Base-by-base conservation (phyloP, 1,139 yeast genomes). In the Geotrichum fermentans region DNA sequence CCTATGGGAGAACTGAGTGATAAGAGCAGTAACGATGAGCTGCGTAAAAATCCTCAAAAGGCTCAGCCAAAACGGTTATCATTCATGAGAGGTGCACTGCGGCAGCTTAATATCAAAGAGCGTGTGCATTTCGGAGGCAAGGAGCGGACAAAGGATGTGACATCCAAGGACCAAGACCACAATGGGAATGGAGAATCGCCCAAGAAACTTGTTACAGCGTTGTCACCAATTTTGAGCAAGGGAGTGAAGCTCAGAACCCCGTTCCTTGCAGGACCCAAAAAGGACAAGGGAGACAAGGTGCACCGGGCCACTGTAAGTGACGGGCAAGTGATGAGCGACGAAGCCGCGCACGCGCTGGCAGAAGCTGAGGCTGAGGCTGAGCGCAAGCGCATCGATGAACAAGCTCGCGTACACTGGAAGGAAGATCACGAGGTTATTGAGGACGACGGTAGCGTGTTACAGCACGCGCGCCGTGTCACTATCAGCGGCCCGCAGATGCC, bases 291-390 rank as follows among this genome's bases (percentile, higher is more conserved):
- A n/a, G n/a, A n/a, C n/a, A n/a, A n/a, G n/a, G n/a, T n/a, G n/a
- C n/a, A 43, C 26, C 41, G 47, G 3, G 47, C 40, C 11, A 43
- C 41, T 6, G 47, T 29, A 5, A 43, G 47, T 37, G 47, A 43
- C 20, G 47, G 26, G n/a, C n/a, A n/a, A n/a, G n/a, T n/a, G n/a
- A n/a, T n/a, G n/a, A n/a, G n/a, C n/a, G n/a, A n/a, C n/a, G n/a
- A n/a, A n/a, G n/a, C n/a, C n/a, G n/a, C n/a, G n/a, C n/a, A n/a
- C n/a, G n/a, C n/a, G n/a, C n/a, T n/a, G n/a, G n/a, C n/a, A n/a
- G n/a, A n/a, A n/a, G n/a, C n/a, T n/a, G n/a, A n/a, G n/a, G n/a
- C n/a, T n/a, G n/a, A n/a, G n/a, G n/a, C n/a, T n/a, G n/a, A n/a
- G n/a, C n/a, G 32, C 32, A 5, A 30, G 4, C 14, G 13, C 34